These are phyloP conservation scores for Medicago ruthenica DNA, from an alignment of 306 rosid species.

Conservation along the genomic window DNA sequence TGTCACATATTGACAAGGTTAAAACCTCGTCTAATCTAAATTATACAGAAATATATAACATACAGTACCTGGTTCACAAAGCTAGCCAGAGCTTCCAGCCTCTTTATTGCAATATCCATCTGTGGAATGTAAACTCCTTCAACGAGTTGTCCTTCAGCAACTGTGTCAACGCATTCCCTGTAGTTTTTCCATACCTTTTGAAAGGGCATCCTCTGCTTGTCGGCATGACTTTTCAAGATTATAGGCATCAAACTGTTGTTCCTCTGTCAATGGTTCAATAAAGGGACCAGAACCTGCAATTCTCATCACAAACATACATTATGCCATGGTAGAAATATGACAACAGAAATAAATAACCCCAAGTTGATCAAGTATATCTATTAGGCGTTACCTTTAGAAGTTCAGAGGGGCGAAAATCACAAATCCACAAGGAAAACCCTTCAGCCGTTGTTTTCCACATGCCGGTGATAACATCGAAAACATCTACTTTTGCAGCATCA, in stretches of 20 bases:
- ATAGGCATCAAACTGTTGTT: slow-evolving; percentile 56
- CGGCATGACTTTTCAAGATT: slow-evolving; percentile 78
- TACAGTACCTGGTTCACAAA: slow-evolving; percentile 77
- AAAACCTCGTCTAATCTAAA: no score
- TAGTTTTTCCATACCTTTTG: slow-evolving; percentile 88
- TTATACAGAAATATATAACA: neutral
- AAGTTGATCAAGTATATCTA: neutral
- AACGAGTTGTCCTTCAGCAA: slow-evolving; percentile 60
- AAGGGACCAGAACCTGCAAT: slow-evolving; percentile 78
- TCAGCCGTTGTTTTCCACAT: slow-evolving; percentile 93
- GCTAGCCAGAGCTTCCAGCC: slow-evolving; percentile 68
- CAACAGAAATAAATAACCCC: neutral
- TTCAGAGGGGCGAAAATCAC: slow-evolving; percentile 96
- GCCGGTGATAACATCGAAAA: slow-evolving; percentile 79
- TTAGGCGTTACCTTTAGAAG: slow-evolving; percentile 71
- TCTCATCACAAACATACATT: slow-evolving; percentile 17
- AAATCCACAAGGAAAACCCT: slow-evolving; percentile 85
- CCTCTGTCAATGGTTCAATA: slow-evolving; percentile 71
- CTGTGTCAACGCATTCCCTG: slow-evolving; percentile 62
- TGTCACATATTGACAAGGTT: no score
- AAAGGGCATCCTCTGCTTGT: slow-evolving; percentile 95
- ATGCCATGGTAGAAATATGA: neutral
- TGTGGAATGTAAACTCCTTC: slow-evolving; percentile 62
- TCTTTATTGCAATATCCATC: slow-evolving; percentile 75
- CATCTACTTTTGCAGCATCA: slow-evolving; percentile 80